Evolutionary conservation across 2,329 filamentous ascomycete genomes (phyloP).

Genomic region (Myriosclerotinia curreyana): DNA sequence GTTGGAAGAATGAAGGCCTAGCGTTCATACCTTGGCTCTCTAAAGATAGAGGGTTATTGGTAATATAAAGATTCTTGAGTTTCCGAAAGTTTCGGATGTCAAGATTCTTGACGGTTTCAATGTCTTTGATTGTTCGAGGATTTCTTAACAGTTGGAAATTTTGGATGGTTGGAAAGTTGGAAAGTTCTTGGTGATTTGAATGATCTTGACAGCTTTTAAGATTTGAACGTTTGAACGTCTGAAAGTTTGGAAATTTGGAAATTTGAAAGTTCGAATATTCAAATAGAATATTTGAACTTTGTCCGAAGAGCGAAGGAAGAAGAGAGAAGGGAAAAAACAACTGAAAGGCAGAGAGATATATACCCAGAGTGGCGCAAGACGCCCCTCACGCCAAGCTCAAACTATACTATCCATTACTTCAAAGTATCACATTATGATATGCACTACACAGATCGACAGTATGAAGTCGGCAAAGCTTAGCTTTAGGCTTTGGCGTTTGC

Average conservation of each 20-base stretch:
- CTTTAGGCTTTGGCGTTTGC: not conserved
- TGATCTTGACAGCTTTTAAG: not conserved
- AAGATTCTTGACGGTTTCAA: too few relatives aligned
- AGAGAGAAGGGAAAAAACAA: not conserved
- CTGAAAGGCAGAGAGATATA: not conserved
- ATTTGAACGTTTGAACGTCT: not conserved
- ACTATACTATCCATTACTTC: not conserved
- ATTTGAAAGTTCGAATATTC: not conserved
- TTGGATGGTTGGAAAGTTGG: too few relatives aligned
- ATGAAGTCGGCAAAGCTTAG: not conserved
- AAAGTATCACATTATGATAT: not conserved
- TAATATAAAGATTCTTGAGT: too few relatives aligned
- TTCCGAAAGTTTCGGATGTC: too few relatives aligned
- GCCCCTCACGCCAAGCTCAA: not conserved
- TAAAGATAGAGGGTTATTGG: too few relatives aligned
- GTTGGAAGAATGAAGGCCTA: too few relatives aligned
- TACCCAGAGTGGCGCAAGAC: not conserved
- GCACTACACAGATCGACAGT: not conserved
- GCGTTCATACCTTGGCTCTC: too few relatives aligned
- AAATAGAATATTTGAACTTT: not conserved
- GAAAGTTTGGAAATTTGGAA: not conserved
- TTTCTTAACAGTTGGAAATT: too few relatives aligned
- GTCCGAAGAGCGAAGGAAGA: conserved; percentile 1
- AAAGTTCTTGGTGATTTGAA: not conserved
- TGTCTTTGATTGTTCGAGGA: too few relatives aligned